phyloP scores from a whole-genome alignment of 352 stramenopile genomes.

The Pythium brachiatum region DNA sequence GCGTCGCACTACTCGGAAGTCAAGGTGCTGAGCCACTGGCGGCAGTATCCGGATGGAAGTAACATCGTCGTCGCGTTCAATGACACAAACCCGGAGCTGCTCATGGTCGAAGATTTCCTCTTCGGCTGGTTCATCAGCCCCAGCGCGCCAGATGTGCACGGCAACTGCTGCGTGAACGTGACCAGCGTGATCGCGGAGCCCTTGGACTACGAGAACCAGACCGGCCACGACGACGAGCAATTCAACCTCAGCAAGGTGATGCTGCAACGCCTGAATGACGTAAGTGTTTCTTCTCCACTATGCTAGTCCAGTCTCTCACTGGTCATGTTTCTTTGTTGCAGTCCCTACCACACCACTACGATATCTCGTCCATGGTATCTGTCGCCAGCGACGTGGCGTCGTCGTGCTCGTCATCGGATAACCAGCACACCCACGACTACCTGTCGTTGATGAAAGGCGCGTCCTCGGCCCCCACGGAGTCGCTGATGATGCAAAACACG shows the following conservation, averaged over 20 bases:
- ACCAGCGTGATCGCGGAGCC: slow-evolving; percentile 29
- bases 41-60: slow-evolving; percentile 34
- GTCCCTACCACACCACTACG: slow-evolving; percentile 21
- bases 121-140: slow-evolving; percentile 35
- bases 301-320: too few relatives aligned
- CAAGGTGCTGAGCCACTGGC: slow-evolving; percentile 29
- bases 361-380: slow-evolving; percentile 7
- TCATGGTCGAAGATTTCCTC: slow-evolving; percentile 27
- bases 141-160: slow-evolving; percentile 4
- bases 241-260: slow-evolving; percentile 54
- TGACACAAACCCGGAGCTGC: slow-evolving; percentile 19
- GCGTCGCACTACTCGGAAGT: slow-evolving; percentile 12
- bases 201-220: slow-evolving; percentile 19
- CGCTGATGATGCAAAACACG: slow-evolving; percentile 7
- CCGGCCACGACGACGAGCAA: slow-evolving; percentile 8
- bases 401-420: slow-evolving; percentile 14
- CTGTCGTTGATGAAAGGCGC: not conserved
- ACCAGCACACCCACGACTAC: slow-evolving; percentile 13
- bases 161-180: slow-evolving; percentile 27
- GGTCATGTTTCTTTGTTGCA: not conserved
- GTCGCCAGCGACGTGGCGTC: slow-evolving; percentile 3
- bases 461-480: slow-evolving; percentile 2
- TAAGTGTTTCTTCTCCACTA: slow-evolving; percentile 7
- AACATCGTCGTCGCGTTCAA: slow-evolving; percentile 32
- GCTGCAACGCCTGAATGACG: slow-evolving; percentile 38